phyloP scores from a whole-genome alignment of 2,329 filamentous ascomycete species.

The Claviceps capensis region DNA sequence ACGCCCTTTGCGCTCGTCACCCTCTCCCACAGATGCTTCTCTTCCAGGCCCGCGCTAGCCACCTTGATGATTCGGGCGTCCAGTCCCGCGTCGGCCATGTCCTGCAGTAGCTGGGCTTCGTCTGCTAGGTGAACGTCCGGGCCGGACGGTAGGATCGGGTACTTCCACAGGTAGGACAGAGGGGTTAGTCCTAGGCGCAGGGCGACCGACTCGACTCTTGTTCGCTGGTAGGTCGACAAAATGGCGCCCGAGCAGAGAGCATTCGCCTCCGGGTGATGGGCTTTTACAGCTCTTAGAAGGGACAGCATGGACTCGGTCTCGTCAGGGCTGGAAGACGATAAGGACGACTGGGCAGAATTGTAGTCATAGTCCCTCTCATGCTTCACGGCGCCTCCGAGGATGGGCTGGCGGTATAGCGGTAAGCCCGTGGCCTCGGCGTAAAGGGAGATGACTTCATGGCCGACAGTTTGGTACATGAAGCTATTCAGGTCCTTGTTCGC shows the following conservation, averaged over 20 bases:
- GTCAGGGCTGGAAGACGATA: slow-evolving; percentile 32
- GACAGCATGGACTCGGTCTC: slow-evolving; percentile 81
- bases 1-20: slow-evolving; percentile 46
- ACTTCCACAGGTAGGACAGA: slow-evolving; percentile 87
- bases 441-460: slow-evolving; percentile 72
- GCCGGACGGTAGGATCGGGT: slow-evolving; percentile 54
- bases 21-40: slow-evolving; percentile 66
- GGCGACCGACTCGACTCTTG: slow-evolving; percentile 85
- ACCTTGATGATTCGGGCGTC: slow-evolving; percentile 93
- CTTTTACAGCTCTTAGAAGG: slow-evolving; percentile 54
- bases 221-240: slow-evolving; percentile 88
- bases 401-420: slow-evolving; percentile 71
- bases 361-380: slow-evolving; percentile 55
- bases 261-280: slow-evolving; percentile 63
- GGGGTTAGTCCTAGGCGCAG: slow-evolving; percentile 69
- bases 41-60: slow-evolving; percentile 77
- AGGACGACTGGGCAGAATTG: slow-evolving; percentile 5
- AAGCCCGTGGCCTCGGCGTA: slow-evolving; percentile 68
- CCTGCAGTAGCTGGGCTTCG: slow-evolving; percentile 52
- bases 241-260: slow-evolving; percentile 87
- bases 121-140: slow-evolving; percentile 20
- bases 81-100: slow-evolving; percentile 67
- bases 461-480: slow-evolving; percentile 99
- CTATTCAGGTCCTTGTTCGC: slow-evolving; percentile 63
- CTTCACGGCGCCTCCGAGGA: slow-evolving; percentile 57